Evolutionary conservation across 1,284 basidiomycete species (phyloP), one percentile per base, ranked within the genome.

Genomic region (Heterobasidion parviporum): DNA sequence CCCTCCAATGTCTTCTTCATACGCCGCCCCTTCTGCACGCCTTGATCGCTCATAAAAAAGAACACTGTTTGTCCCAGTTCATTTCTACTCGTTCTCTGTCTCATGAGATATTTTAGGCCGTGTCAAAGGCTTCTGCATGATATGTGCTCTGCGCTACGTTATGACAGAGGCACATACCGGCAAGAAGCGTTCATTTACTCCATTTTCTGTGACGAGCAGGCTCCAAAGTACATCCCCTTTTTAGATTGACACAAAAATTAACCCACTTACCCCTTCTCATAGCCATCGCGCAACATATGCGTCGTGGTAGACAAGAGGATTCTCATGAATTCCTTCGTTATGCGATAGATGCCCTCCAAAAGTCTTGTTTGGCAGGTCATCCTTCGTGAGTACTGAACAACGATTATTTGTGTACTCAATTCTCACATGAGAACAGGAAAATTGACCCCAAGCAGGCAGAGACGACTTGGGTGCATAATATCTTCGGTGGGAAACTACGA

Each of bases 261-360:
- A 26, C 26, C 26, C 26, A 26, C 41, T 54, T 53, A 50, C 50
- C n/a, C 26, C 15, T 44, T 45, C 51, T 45, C 14, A 3, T 63
- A 96, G 93, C 78, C 10, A 95, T 99, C 62, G 94, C 94, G 14
- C 94, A 94, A 69, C 88, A 93, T 61, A 85, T 99, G 79, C 83
- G 87, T 52, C 81, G 76, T 68, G 93, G 92, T n/a, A 76, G 94
- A 60, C 97, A 99, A 71, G 97, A 99, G 69, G 97, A 99, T 69
- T 88, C 96, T 3, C 97, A 99, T 70, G 97, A 99, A 71, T 99
- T 99, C 67, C 82, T 99, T 54, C 87, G 97, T 34, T 97, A 98
- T 70, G 85, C 91, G 26, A 85, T 98, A 41, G 97, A 99, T 65
- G 89, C 89, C 32, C 71, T 98, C 55, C 95, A 98, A 70, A 91